Percentiles rank a stretch among this genome's conserved stretches.
Conservation (phyloP, 306 rosid species). For the Acacia crassicarpa region DNA sequence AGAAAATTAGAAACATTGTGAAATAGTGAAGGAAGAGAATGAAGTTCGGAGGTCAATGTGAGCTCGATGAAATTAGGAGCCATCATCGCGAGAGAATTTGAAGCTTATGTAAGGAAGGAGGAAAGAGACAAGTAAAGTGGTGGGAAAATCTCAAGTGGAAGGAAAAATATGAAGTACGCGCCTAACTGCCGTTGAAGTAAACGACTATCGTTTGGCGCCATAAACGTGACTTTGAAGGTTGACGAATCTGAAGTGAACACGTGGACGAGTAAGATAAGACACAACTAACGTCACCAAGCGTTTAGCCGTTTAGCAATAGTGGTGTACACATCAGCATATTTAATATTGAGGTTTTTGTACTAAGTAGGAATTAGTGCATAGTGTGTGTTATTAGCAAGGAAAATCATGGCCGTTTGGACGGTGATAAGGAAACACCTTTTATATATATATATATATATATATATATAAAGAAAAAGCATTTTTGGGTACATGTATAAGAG, state of each 20-base stretch:
- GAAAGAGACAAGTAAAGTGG: not conserved
- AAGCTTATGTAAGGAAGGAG: slow-evolving; percentile 8
- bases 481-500: too few species aligned
- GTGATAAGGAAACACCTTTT: not conserved
- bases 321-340: slow-evolving; percentile 49
- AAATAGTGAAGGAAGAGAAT: slow-evolving; percentile 15
- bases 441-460: too few species aligned
- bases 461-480: too few species aligned
- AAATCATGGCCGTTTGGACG: not conserved
- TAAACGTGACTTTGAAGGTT: not conserved
- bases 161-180: slow-evolving; percentile 3
- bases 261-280: not conserved
- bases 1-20: slow-evolving; percentile 36
- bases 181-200: slow-evolving; percentile 21
- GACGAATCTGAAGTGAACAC: not conserved
- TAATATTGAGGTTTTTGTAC: not conserved
- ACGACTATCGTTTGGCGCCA: not conserved
- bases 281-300: not conserved
- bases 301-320: slow-evolving; percentile 33
- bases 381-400: not conserved
- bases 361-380: not conserved
- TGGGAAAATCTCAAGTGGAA: slow-evolving; percentile 5
- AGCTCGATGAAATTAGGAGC: not conserved
- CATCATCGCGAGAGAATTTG: not conserved
- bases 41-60: slow-evolving; percentile 26